These are phyloP conservation scores for Neurospora sp. DNA, from an alignment of 495 filamentous ascomycete genomes.

Conservation along the genomic window DNA sequence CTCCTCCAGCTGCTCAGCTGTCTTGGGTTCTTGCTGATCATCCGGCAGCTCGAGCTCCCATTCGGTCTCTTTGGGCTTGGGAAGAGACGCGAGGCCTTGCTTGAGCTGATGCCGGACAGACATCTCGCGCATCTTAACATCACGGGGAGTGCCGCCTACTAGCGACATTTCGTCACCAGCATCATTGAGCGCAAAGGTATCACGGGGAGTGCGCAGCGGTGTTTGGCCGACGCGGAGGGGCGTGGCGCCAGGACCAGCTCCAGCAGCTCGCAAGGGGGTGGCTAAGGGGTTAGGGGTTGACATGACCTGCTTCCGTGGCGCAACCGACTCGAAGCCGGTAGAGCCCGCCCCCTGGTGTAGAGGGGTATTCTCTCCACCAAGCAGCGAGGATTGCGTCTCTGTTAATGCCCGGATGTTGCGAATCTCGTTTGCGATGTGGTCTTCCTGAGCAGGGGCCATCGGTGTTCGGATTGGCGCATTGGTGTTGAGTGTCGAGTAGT, in stretches of 20 bases:
- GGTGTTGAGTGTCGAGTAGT: constrained; percentile 71
- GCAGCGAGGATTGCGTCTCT: constrained; percentile 88
- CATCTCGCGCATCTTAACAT: constrained; percentile 65
- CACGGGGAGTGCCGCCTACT: constrained; percentile 66
- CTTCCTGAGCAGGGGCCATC: constrained; percentile 80
- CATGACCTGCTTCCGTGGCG: constrained; percentile 69
- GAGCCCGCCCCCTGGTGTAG: constrained; percentile 71
- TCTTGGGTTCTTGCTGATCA: constrained; percentile 55
- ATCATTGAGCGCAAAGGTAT: constrained; percentile 77
- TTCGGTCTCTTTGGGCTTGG: constrained; percentile 83
- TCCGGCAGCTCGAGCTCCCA: constrained; percentile 90
- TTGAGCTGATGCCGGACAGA: constrained; percentile 60
- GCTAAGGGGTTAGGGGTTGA: constrained; percentile 92
- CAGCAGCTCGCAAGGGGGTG: constrained; percentile 71
- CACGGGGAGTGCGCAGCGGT: constrained; percentile 82
- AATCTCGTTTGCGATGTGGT: constrained; percentile 93
- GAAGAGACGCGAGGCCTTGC: constrained; percentile 67
- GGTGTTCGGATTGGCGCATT: constrained; percentile 87
- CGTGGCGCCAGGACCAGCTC: constrained; percentile 60
- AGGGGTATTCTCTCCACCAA: constrained; percentile 90
- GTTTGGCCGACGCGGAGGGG: constrained; percentile 69
- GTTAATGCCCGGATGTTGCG: constrained; percentile 87
- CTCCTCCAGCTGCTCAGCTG: constrained; percentile 53
- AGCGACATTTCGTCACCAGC: constrained; percentile 54
- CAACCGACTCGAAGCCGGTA: constrained; percentile 80